Conservation (phyloP, 768 basidiomycete genomes). For the Trametes cingulata region DNA sequence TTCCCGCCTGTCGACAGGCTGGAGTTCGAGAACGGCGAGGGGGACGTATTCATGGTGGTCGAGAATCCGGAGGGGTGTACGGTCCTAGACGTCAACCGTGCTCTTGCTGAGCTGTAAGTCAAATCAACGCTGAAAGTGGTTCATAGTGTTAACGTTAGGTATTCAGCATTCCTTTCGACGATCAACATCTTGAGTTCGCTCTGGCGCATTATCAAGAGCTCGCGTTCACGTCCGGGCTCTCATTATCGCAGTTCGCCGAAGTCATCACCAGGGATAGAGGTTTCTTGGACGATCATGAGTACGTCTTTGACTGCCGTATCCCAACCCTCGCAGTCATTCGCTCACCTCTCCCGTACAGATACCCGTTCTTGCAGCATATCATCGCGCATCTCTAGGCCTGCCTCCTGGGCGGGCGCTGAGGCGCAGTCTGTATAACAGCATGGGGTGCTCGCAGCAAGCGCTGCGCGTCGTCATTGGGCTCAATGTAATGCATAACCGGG, state of each 20-base stretch:
- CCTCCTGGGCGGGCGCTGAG: background rate
- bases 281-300: slow-evolving; percentile 31
- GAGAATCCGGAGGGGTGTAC: slow-evolving; percentile 29
- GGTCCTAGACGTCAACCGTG: slow-evolving; percentile 29
- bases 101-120: slow-evolving; percentile 25
- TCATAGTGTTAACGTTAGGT: background rate
- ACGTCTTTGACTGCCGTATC: too few relatives aligned
- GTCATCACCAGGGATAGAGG: slow-evolving; percentile 19
- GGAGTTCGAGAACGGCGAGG: slow-evolving; percentile 23
- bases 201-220: slow-evolving; percentile 26
- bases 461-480: background rate
- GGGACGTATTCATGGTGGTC: slow-evolving; percentile 23
- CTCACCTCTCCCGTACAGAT: background rate
- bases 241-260: slow-evolving; percentile 20
- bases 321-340: too few relatives aligned
- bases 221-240: slow-evolving; percentile 22
- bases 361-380: slow-evolving; percentile 24
- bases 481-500: background rate
- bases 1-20: slow-evolving; percentile 27
- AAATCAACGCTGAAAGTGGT: background rate
- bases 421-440: background rate
- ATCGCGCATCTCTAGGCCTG: slow-evolving; percentile 10
- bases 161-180: slow-evolving; percentile 21
- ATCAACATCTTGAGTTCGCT: slow-evolving; percentile 21
- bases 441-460: background rate